Evolutionary conservation across 352 stramenopile genomes (phyloP).

Genomic region (Thraustotheca clavata): DNA sequence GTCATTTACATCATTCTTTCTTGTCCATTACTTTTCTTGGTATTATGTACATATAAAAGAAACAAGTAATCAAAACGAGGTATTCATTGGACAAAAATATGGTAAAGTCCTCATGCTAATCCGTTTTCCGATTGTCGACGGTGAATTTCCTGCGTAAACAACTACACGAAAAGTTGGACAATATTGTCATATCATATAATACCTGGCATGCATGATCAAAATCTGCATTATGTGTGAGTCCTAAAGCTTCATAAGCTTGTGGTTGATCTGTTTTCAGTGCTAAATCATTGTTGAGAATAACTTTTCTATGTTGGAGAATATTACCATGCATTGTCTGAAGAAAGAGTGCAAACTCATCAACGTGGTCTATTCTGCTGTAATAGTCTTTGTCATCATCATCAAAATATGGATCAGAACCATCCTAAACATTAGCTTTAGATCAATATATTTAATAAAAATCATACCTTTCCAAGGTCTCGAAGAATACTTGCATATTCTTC

Average conservation of each 20-base stretch:
- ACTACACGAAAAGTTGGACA: not conserved
- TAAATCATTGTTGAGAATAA: constrained; percentile 1
- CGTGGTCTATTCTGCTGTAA: constrained; percentile 85
- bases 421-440: constrained; percentile 25
- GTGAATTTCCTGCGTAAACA: constrained; percentile 10
- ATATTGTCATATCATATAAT: not conserved
- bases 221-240: constrained; percentile 9
- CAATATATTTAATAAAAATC: not conserved
- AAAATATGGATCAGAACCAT: constrained; percentile 52
- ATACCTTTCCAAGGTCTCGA: constrained; percentile 85
- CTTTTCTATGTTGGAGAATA: not conserved
- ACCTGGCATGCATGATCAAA: constrained; percentile 12
- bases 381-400: constrained; percentile 91
- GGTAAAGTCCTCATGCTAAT: too few relatives aligned
- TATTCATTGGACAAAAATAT: too few relatives aligned
- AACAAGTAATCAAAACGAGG: too few relatives aligned
- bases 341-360: constrained; percentile 91
- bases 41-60: too few relatives aligned
- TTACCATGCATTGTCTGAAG: constrained; percentile 72
- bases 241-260: not conserved
- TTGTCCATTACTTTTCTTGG: too few relatives aligned
- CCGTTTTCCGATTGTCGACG: not conserved
- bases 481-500: constrained; percentile 89
- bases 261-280: constrained; percentile 1
- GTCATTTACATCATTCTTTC: too few relatives aligned